These are phyloP conservation scores for Hortaea sp. DNA, from an alignment of 2,329 filamentous ascomycete genomes.

Conservation along the genomic window DNA sequence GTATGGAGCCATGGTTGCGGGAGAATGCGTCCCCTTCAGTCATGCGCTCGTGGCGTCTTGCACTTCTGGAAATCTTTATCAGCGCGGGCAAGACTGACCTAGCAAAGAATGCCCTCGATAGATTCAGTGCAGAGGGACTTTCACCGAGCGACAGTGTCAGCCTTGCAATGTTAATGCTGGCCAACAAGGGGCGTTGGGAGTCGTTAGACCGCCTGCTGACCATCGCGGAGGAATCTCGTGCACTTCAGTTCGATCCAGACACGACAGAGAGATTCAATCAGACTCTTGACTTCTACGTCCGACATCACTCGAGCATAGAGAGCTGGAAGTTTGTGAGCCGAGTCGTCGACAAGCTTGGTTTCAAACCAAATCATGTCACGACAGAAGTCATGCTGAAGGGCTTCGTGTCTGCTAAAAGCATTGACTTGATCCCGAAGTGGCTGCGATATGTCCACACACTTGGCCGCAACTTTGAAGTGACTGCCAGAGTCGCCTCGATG, in stretches of 20 bases:
- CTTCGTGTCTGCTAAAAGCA: conserved; percentile 11
- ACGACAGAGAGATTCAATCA: conserved; percentile 9
- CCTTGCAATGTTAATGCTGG: conserved; percentile 3
- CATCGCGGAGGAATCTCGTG: not conserved
- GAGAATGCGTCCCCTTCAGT: not conserved
- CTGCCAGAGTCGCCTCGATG: conserved; percentile 8
- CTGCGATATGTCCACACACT: conserved; percentile 9
- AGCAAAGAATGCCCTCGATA: not conserved
- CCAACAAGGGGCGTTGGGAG: conserved; percentile 8
- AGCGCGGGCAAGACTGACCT: not conserved
- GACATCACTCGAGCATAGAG: conserved; percentile 12
- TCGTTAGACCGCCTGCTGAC: conserved; percentile 4
- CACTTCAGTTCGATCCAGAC: not conserved
- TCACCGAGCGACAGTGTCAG: not conserved
- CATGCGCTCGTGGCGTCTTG: not conserved
- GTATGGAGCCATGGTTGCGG: not conserved
- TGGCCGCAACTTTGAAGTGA: conserved; percentile 10
- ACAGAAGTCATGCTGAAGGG: conserved; percentile 14
- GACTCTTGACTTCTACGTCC: conserved; percentile 10
- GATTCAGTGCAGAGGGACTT: not conserved
- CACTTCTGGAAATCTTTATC: conserved; percentile 1
- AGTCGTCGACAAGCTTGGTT: conserved; percentile 11
- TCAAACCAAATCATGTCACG: conserved; percentile 15
- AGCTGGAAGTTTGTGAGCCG: conserved; percentile 17
- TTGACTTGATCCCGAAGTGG: conserved; percentile 18